Evolutionary conservation across 345 rosid species (phyloP), one percentile per base, ranked within the genome.

Genomic region (Pseudoturritis turrita): DNA sequence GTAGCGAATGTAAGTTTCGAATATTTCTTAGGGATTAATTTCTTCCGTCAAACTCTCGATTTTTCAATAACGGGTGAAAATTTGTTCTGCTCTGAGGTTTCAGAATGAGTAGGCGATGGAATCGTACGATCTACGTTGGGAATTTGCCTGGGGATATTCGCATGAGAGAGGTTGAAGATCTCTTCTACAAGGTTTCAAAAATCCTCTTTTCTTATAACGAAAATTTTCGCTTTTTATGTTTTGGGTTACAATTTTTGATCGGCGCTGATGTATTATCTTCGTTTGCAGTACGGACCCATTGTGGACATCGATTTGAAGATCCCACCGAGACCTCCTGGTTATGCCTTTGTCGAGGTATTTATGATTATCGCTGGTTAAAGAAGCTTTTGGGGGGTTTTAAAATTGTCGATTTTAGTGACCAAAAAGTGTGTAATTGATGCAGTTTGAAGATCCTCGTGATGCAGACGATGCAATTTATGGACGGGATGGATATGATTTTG

Each of bases 261-360:
- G 6, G 11, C 10, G 31, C 56, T 33, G 2, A 25, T 52, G 3
- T 46, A 57, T 56, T 45, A 57, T 56, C 31, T 55, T 18, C 3
- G 37, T 73, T n/a, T 82, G 65, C 82, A 91, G 99, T 95, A 91
- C 69, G 99, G 99, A 21, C 93, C 90, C 11, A 87, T 95, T 78
- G 95, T 88, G 44, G 91, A 91, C 68, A 82, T 95, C 49, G 99
- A 95, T 46, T 77, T 95, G 86, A 95, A 89, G 87, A 80, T 95
- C 65, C 97, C 99, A 33, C 99, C 96, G 21, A 87, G 97, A 68
- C 97, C 97, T 15, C 99, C 97, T 0, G 99, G 96, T 71, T 95
- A 89, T 75, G 99, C 97, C 25, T 95, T 95, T 75, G 92, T 95
- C 33, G 96, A 91, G 97, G 99, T 95, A 70, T 74, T 77, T 61